Percentiles rank a stretch among this genome's conserved stretches.
Conservation (phyloP, 176 grass and related monocot species). For the Oryza nivara region DNA sequence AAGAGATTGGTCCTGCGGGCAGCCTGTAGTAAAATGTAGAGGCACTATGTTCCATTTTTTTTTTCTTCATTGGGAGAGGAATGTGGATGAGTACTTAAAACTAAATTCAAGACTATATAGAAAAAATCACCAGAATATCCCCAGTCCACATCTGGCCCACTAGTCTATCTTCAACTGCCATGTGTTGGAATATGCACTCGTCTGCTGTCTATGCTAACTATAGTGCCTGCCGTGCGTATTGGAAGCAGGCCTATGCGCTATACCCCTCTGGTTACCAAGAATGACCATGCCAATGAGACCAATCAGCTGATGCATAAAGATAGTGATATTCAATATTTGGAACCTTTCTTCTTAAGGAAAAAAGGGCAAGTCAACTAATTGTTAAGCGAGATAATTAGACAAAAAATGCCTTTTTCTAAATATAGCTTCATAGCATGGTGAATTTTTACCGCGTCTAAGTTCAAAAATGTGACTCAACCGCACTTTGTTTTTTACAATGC, state of each 20-base stretch:
- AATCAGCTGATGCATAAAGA: conserved; percentile 5
- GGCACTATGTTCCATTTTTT: not conserved
- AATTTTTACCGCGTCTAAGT: not conserved
- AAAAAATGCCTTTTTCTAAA: not conserved
- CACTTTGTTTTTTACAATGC: not conserved
- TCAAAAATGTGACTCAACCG: not conserved
- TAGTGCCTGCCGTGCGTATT: not conserved
- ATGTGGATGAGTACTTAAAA: too few relatives aligned
- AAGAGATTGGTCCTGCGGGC: not conserved
- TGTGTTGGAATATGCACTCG: not conserved
- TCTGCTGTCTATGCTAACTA: not conserved
- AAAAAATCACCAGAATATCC: not conserved
- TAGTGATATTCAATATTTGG: conserved; percentile 1
- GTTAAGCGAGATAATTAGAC: not conserved
- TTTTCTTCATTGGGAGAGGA: not conserved
- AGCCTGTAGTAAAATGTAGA: conserved; percentile 3
- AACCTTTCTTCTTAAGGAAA: conserved; percentile 8
- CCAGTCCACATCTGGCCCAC: not conserved
- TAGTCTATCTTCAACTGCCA: not conserved
- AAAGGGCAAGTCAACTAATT: not conserved
- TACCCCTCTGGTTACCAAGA: not conserved
- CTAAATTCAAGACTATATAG: not conserved
- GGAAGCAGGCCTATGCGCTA: not conserved
- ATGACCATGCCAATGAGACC: not conserved
- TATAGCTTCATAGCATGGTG: not conserved